These are phyloP conservation scores for Fusarium lyarnte DNA, from an alignment of 2,329 filamentous ascomycete species.

Conservation along the genomic window DNA sequence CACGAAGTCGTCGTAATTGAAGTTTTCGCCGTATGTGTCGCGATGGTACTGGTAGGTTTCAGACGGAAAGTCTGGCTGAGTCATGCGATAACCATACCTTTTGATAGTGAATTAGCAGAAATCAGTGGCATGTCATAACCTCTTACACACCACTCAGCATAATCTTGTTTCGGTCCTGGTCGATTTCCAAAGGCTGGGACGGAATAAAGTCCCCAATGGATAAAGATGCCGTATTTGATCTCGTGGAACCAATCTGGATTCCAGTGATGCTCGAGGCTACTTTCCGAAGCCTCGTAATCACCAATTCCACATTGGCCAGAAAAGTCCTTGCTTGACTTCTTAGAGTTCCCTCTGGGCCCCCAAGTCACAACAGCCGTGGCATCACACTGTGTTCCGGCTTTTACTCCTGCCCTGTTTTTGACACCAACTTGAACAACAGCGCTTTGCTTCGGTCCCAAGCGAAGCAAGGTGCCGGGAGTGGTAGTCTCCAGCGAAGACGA, in stretches of 20 bases:
- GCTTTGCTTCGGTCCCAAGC: neutral
- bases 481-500: neutral
- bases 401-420: neutral
- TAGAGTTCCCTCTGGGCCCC: neutral
- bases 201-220: neutral
- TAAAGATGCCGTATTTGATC: neutral
- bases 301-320: neutral
- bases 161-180: neutral
- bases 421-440: neutral
- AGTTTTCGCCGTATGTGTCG: neutral
- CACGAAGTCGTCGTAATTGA: neutral
- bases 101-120: neutral
- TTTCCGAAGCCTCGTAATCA: neutral
- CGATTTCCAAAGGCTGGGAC: neutral
- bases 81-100: neutral
- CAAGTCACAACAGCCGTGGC: neutral
- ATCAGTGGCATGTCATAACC: fast-evolving
- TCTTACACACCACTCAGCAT: neutral
- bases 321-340: neutral
- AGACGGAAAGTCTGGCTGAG: neutral
- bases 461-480: neutral
- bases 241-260: neutral
- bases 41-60: neutral
- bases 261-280: neutral
- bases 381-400: neutral